phyloP scores from a whole-genome alignment of 2,329 filamentous ascomycete species.

The Fusarium globosum region DNA sequence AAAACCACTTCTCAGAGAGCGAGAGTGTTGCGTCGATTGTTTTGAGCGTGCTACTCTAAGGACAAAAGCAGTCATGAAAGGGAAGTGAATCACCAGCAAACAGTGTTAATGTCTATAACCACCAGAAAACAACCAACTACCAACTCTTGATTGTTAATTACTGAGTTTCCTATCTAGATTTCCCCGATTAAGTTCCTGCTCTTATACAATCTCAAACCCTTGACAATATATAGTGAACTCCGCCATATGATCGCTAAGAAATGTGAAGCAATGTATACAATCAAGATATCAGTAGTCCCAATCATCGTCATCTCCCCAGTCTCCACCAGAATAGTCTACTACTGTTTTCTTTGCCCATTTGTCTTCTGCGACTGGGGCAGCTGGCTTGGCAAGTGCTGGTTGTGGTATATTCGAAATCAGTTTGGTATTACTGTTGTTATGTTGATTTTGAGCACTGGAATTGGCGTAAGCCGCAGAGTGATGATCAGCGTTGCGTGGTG shows the following conservation, averaged over 20 bases:
- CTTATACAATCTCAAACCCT: slow-evolving; percentile 17
- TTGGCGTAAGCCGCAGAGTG: slow-evolving; percentile 6
- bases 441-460: slow-evolving; percentile 2
- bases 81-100: background rate
- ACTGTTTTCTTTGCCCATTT: slow-evolving; percentile 43
- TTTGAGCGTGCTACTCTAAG: background rate
- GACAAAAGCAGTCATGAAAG: background rate
- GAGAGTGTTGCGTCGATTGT: background rate
- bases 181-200: background rate
- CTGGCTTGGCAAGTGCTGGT: background rate
- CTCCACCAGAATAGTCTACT: slow-evolving; percentile 42
- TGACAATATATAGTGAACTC: slow-evolving; percentile 6
- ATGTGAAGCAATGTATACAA: background rate
- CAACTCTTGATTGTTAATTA: background rate
- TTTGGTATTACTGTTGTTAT: background rate
- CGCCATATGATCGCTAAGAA: slow-evolving; percentile 25
- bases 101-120: background rate
- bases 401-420: background rate
- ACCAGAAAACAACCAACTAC: background rate
- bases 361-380: slow-evolving; percentile 18
- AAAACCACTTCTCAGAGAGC: background rate
- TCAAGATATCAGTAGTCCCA: slow-evolving; percentile 39
- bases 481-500: slow-evolving; percentile 5
- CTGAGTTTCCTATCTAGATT: slow-evolving; percentile 1
- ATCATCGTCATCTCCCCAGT: slow-evolving; percentile 44